Base-by-base conservation (phyloP, 2,329 filamentous ascomycete genomes). In the Aspergillus aculeatus region DNA sequence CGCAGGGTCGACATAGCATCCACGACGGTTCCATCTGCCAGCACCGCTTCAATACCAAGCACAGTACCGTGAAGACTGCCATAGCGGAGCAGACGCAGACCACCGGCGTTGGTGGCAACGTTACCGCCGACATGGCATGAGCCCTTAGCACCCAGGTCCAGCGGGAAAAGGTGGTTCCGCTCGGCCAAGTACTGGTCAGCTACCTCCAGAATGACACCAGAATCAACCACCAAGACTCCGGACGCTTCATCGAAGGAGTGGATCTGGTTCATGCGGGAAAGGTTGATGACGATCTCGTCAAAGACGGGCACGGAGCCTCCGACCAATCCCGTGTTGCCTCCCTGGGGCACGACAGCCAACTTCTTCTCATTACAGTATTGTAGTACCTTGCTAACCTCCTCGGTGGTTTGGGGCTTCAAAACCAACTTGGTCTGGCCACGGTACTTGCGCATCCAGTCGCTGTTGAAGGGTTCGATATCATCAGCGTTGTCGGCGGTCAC, bases 391-490 rank as follows among this genome's bases (percentile, higher is more conserved):
- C 92, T 96, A 69, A 98, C 91, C 77, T 99, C 89, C 69, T 94
- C 88, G 0, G 91, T 94, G 16, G 86, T 89, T 54, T 84, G 85
- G 11, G 95, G 95, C 78, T 92, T 96, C 63, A 99, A 80, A 4
- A 98, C 92, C 26, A 99, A 81, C 71, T 88, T 87, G 62, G 91
- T 87, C 77, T 97, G 92, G 31, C 95, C 96, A 62, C 91, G 88
- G 81, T 96, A 99, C 80, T 99, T 99, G 77, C 91, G 89, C 93
- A 99, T 97, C 95, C 96, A 99, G 79, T 99, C 95, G 73, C 88
- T 87, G 78, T 99, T 99, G 83, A 92, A 99, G 7, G 90, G 85
- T 73, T 95, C 91, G 65, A 98, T 83, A 73, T 98, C 95, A 69
- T 91, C 90, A 2, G 83, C 80, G 14, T 87, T 87, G 75, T 93